Conservation (phyloP, 768 basidiomycete genomes). For the Paxillus rubicundulus region DNA sequence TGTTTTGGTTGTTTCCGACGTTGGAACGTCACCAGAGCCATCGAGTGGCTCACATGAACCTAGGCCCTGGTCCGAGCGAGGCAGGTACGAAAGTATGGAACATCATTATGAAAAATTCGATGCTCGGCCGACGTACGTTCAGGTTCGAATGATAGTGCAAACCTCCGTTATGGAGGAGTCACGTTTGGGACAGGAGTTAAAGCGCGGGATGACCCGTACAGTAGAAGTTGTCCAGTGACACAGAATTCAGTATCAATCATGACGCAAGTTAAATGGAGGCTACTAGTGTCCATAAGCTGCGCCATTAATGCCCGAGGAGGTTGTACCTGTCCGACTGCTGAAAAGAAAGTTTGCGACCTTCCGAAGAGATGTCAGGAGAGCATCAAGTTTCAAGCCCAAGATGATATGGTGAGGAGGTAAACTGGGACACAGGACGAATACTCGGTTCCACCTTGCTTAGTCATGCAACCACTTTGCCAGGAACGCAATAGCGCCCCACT, state of each 20-base stretch:
- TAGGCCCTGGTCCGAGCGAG: not conserved
- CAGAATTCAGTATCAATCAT: not conserved
- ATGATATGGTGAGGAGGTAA: not conserved
- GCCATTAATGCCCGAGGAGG: not conserved
- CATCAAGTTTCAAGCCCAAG: not conserved
- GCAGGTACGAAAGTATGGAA: not conserved
- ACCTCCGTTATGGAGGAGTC: not conserved
- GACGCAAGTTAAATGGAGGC: not conserved
- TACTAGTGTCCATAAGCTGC: not conserved
- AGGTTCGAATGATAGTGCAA: not conserved
- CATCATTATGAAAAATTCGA: not conserved
- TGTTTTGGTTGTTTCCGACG: not conserved
- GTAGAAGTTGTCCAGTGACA: not conserved
- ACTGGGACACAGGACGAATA: not conserved
- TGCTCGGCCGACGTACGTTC: not conserved
- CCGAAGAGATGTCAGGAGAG: not conserved
- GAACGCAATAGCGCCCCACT: constrained; percentile 1
- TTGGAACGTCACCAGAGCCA: not conserved
- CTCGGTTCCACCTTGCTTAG: constrained; percentile 15
- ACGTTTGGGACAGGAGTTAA: constrained; percentile 8
- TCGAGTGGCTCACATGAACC: not conserved
- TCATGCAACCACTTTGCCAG: constrained; percentile 11
- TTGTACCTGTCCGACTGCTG: not conserved
- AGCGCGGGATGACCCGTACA: not conserved
- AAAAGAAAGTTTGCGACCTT: not conserved